A percentile compares a stretch with the other conserved stretches of the same genome.
These are phyloP conservation scores for Alternaria panax DNA, from an alignment of 2,329 filamentous ascomycete genomes.

Conservation along the genomic window DNA sequence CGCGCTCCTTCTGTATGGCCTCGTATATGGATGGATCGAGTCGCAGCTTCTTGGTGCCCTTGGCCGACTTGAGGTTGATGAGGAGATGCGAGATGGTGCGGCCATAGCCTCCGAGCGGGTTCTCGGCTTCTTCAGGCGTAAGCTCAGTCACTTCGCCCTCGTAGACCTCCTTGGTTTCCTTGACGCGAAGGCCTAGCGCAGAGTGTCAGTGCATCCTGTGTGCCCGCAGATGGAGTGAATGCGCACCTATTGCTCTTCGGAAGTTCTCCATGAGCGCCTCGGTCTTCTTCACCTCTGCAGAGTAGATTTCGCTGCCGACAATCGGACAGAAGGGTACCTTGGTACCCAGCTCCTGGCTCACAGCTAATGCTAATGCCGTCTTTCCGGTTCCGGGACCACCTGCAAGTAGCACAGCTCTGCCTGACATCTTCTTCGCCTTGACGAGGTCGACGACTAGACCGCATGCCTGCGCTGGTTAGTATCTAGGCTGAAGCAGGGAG, in stretches of 20 bases:
- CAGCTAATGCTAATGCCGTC: slow-evolving; percentile 91
- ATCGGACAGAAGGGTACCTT: slow-evolving; percentile 99
- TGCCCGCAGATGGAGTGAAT: not conserved
- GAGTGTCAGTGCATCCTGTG: slow-evolving; percentile 9
- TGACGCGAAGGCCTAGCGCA: slow-evolving; percentile 76
- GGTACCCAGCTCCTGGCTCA: slow-evolving; percentile 95
- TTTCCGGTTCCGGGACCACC: slow-evolving; percentile 95
- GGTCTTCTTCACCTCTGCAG: slow-evolving; percentile 98
- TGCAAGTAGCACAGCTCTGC: slow-evolving; percentile 88
- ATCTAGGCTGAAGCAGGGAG: not conserved
- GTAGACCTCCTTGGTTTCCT: slow-evolving; percentile 99
- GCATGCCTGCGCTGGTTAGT: slow-evolving; percentile 69
- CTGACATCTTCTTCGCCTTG: slow-evolving; percentile 96
- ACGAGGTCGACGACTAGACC: slow-evolving; percentile 97
- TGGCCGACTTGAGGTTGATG: slow-evolving; percentile 92
- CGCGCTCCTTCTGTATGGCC: slow-evolving; percentile 97
- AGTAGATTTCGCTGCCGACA: slow-evolving; percentile 97
- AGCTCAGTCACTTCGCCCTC: slow-evolving; percentile 98
- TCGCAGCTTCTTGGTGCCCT: slow-evolving; percentile 96
- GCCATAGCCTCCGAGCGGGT: slow-evolving; percentile 94
- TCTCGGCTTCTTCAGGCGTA: slow-evolving; percentile 96
- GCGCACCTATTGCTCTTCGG: slow-evolving; percentile 84
- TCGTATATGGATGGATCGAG: slow-evolving; percentile 99
- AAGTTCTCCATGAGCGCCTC: slow-evolving; percentile 99
- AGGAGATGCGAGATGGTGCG: slow-evolving; percentile 96